These are phyloP conservation scores for Cryptosporidium viatorum DNA, from an alignment of 169 alveolate species.

Conservation along the genomic window DNA sequence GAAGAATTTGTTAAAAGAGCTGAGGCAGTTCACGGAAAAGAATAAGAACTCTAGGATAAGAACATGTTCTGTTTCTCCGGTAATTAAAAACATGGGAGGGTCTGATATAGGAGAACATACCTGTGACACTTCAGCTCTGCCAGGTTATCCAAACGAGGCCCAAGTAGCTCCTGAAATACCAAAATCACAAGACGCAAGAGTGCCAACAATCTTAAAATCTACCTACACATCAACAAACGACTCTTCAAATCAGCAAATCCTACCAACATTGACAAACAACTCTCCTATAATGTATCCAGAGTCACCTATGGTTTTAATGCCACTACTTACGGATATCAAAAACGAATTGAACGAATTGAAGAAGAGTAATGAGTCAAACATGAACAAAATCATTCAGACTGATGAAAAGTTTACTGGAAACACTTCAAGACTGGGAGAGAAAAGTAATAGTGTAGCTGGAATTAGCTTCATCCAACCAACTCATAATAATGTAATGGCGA, in stretches of 20 bases:
- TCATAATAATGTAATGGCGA: not conserved
- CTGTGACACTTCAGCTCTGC: not conserved
- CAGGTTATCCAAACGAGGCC: slow-evolving; percentile 2
- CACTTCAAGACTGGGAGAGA: not conserved
- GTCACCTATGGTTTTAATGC: slow-evolving; percentile 70
- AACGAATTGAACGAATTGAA: slow-evolving; percentile 60
- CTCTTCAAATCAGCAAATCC: slow-evolving; percentile 17
- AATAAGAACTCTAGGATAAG: slow-evolving; percentile 11
- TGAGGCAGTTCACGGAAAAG: slow-evolving; percentile 44
- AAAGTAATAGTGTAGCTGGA: not conserved
- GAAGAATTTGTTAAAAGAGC: slow-evolving; percentile 41
- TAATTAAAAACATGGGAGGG: not conserved
- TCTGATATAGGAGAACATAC: not conserved
- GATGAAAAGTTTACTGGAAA: slow-evolving; percentile 14
- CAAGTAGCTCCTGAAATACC: not conserved
- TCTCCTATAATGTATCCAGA: slow-evolving; percentile 67
- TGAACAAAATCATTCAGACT: not conserved
- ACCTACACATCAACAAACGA: not conserved
- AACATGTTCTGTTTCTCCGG: not conserved
- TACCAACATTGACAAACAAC: slow-evolving; percentile 40
- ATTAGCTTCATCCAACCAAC: not conserved
- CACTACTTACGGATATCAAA: slow-evolving; percentile 56
- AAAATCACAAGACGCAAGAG: not conserved
- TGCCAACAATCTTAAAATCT: not conserved
- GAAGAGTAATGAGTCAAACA: slow-evolving; percentile 28